Percentiles rank a stretch among this genome's conserved stretches.
Evolutionary conservation across 176 grass and related monocot species (phyloP).

Genomic region (Paspalum vaginatum): DNA sequence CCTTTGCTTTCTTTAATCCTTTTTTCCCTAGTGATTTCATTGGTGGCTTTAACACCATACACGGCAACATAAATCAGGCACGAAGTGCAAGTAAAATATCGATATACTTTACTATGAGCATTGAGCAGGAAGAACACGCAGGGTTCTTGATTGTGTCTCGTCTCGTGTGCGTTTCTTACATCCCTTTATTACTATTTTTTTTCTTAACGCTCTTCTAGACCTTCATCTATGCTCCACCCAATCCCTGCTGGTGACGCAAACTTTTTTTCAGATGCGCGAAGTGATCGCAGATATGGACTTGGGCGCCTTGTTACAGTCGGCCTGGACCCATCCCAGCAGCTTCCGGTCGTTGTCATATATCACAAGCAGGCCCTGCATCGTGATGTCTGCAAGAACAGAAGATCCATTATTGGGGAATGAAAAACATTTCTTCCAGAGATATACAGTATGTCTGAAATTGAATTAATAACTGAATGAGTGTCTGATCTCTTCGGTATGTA

Average conservation of each 20-base stretch:
- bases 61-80: too few relatives aligned
- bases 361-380: slow-evolving; percentile 78
- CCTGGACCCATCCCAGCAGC: slow-evolving; percentile 62
- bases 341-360: slow-evolving; percentile 82
- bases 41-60: too few relatives aligned
- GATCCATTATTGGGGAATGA: not conserved
- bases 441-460: not conserved
- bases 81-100: too few relatives aligned
- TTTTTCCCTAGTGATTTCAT: too few relatives aligned
- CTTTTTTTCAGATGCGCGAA: not conserved
- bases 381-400: slow-evolving; percentile 59
- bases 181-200: slow-evolving; percentile 5
- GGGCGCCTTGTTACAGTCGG: not conserved
- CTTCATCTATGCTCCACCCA: slow-evolving; percentile 19
- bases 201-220: too few relatives aligned
- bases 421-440: slow-evolving; percentile 32
- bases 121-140: slow-evolving; percentile 1
- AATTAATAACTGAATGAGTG: not conserved
- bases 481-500: slow-evolving; percentile 45
- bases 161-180: not conserved
- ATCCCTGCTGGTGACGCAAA: not conserved
- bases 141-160: not conserved
- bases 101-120: slow-evolving; percentile 3
- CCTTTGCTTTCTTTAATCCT: too few relatives aligned
- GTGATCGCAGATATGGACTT: not conserved